phyloP scores from a whole-genome alignment of 345 rosid genomes.

The Gossypium mustelinum region DNA sequence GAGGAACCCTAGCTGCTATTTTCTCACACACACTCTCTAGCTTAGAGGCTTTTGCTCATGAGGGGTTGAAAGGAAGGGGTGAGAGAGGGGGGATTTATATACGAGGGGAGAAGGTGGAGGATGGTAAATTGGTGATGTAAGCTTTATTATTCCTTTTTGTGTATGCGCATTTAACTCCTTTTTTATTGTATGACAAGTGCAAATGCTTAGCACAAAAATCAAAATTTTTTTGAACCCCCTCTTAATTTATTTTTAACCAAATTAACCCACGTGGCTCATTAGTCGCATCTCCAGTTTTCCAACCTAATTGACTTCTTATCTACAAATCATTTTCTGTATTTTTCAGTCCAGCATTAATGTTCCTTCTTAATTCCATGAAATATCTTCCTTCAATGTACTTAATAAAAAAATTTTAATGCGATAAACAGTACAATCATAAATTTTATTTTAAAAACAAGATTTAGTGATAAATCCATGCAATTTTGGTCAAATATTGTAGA shows the following conservation, averaged over 20 bases:
- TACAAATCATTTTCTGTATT: background rate
- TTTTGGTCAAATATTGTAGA: too few species aligned
- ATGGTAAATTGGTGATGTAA: background rate
- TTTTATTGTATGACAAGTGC: constrained; percentile 69
- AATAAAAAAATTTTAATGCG: too few species aligned
- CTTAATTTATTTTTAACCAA: background rate
- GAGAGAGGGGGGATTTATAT: constrained; percentile 25
- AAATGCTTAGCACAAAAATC: constrained; percentile 37
- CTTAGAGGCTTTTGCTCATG: background rate
- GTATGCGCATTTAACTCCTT: constrained; percentile 39
- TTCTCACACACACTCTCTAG: background rate
- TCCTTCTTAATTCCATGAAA: too few species aligned
- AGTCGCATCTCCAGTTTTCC: constrained; percentile 15
- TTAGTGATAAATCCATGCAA: background rate
- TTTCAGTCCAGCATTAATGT: background rate
- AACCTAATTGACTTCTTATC: background rate
- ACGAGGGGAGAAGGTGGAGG: background rate
- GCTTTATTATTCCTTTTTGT: constrained; percentile 17
- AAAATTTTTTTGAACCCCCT: background rate
- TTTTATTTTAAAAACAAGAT: too few species aligned
- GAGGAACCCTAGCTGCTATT: constrained; percentile 7
- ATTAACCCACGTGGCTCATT: constrained; percentile 18
- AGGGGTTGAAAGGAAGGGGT: background rate
- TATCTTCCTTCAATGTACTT: too few species aligned
- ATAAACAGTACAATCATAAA: too few species aligned